Percentiles rank a stretch among this genome's conserved stretches.
These are phyloP conservation scores for Metschnikowia cerradonensis DNA, from an alignment of 805 yeast species.

Conservation along the genomic window DNA sequence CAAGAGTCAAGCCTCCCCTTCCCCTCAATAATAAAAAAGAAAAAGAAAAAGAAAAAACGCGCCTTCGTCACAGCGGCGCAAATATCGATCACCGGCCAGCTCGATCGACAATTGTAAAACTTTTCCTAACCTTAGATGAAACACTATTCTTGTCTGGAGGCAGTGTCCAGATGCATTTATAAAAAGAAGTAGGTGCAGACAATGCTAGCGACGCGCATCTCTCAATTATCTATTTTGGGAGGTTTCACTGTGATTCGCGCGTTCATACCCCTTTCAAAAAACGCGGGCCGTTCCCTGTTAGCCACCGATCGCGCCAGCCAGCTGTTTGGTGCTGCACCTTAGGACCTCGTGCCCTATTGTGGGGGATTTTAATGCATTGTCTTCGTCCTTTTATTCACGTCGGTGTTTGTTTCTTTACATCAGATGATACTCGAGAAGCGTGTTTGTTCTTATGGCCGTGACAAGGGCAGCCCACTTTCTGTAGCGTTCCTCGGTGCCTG, in stretches of 20 bases:
- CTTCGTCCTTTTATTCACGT: neutral
- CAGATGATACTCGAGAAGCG: no score
- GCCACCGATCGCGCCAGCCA: neutral
- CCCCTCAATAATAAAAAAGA: no score
- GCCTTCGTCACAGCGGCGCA: no score
- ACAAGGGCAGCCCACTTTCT: neutral
- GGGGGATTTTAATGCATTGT: neutral
- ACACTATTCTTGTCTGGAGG: neutral
- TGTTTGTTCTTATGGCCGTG: no score
- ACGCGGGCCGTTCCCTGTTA: neutral
- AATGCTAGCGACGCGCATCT: neutral
- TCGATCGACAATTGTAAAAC: no score
- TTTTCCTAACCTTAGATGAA: neutral
- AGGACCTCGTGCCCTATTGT: neutral
- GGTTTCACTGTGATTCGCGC: neutral
- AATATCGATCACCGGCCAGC: no score
- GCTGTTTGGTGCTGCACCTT: conserved; percentile 1
- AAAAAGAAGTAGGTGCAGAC: neutral
- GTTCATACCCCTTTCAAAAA: neutral
- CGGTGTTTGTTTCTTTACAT: neutral
- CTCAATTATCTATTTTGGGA: neutral
- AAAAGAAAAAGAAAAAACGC: no score
- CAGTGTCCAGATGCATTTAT: neutral
- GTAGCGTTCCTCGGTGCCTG: neutral
- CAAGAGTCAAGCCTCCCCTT: neutral